These are phyloP conservation scores for Sarocladium brachiariae DNA, from an alignment of 2,329 filamentous ascomycete genomes.

Conservation along the genomic window DNA sequence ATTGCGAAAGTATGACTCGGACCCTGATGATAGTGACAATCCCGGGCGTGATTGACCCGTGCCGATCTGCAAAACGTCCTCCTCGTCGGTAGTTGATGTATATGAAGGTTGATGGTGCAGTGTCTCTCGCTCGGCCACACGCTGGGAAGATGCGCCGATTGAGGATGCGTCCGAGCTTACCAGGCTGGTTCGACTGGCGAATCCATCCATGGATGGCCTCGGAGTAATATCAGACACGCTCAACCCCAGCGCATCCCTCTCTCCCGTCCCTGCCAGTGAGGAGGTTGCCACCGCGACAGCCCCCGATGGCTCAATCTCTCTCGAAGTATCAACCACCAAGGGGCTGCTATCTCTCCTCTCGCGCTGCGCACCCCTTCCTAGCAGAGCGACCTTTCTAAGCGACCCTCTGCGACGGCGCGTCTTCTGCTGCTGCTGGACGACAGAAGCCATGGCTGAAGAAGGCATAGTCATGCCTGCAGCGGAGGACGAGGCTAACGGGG, in stretches of 20 bases:
- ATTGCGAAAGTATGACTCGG: constrained; percentile 56
- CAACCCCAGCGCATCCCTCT: constrained; percentile 33
- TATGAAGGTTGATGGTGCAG: constrained; percentile 35
- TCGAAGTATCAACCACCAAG: constrained; percentile 34
- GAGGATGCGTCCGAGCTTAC: constrained; percentile 12
- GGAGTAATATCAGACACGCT: constrained; percentile 40
- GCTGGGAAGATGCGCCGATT: neutral
- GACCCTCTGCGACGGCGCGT: constrained; percentile 72
- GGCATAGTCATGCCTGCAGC: constrained; percentile 23
- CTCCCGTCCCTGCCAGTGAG: constrained; percentile 11
- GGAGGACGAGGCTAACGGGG: neutral
- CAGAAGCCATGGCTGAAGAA: constrained; percentile 11
- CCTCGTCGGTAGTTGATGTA: constrained; percentile 67
- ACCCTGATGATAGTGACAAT: constrained; percentile 45
- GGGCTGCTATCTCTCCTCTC: constrained; percentile 48
- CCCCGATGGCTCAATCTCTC: neutral
- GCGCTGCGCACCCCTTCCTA: constrained; percentile 64
- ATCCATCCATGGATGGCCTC: constrained; percentile 39
- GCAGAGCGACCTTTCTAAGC: constrained; percentile 75
- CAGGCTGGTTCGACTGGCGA: constrained; percentile 28
- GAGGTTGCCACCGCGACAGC: constrained; percentile 1
- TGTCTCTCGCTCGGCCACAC: neutral
- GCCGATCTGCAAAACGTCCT: constrained; percentile 63
- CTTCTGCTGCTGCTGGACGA: constrained; percentile 34
- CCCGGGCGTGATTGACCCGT: constrained; percentile 36